Base-by-base conservation (phyloP, 345 rosid genomes). In the Xanthoceras sorbifolium region DNA sequence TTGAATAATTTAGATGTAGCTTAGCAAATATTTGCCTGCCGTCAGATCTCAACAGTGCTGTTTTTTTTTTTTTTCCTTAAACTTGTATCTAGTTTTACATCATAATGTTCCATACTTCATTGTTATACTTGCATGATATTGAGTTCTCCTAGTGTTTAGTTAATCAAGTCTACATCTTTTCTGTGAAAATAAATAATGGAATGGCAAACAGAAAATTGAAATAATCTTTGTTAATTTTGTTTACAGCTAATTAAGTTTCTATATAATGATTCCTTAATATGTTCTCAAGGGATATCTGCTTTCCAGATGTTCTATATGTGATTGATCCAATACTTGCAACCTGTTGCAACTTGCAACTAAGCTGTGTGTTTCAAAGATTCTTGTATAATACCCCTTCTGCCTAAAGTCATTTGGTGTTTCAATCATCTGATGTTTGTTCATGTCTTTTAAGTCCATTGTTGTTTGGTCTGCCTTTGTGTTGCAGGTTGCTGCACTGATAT, bases 401-500 rank as follows among this genome's bases (percentile, higher is more conserved):
- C 20, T 25, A 11, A n/a, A 29, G 17, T 15, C 6, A 32, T 31
- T 11, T 3, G 15, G 36, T 50, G 32, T 48, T 79, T 25, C 25
- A 54, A 57, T 36, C 36, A 31, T 54, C 54, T 25, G 3, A 9
- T 26, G 4, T 20, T 57, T 23, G 11, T 67, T 14, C 57, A 6
- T 18, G 28, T 66, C 12, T 59, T 64, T 18, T 34, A 3, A 18
- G 32, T 61, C 17, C 18, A n/a, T 72, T 65, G 69, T 69, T 32
- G 67, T 69, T 55, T 73, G 64, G 25, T 42, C 38, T 66, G 18
- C 72, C 72, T 82, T 60, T 9, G 31, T 40, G 9, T 44, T 77
- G 62, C 83, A 96, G 99, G 90, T 96, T 67, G 76, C 93, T 81
- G 92, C 89, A 46, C 62, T 96, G 88, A 92, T 96, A 77, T 85